These are phyloP conservation scores for Periglandula ipomoeae DNA, from an alignment of 2,329 filamentous ascomycete genomes.

Conservation along the genomic window DNA sequence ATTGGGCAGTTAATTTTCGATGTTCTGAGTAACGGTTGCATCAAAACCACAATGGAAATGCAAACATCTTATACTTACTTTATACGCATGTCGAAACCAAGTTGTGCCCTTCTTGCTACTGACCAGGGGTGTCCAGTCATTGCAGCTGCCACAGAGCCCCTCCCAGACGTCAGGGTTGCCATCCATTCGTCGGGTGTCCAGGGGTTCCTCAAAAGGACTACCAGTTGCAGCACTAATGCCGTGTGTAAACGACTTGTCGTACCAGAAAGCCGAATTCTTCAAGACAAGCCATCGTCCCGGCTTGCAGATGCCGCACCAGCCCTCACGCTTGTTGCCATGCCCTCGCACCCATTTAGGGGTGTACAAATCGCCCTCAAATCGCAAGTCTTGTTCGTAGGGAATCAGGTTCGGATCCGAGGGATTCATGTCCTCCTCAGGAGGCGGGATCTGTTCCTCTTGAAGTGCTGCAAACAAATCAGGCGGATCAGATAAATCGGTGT, in stretches of 20 bases:
- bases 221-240: conserved; percentile 78
- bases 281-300: conserved; percentile 77
- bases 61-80: conserved; percentile 43
- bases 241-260: conserved; percentile 85
- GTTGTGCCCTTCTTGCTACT: conserved; percentile 88
- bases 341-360: conserved; percentile 78
- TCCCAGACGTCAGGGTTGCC: conserved; percentile 77
- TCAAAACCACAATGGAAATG: neutral
- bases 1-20: neutral
- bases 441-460: conserved; percentile 62
- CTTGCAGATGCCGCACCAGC: conserved; percentile 85
- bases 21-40: conserved; percentile 5
- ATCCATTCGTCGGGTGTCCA: conserved; percentile 66
- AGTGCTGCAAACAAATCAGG: conserved; percentile 70
- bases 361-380: conserved; percentile 75
- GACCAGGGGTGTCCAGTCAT: conserved; percentile 71
- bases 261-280: conserved; percentile 90
- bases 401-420: conserved; percentile 65
- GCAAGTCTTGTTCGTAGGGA: conserved; percentile 68
- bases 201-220: conserved; percentile 66
- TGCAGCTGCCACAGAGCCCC: conserved; percentile 67
- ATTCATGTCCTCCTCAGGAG: conserved; percentile 74
- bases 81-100: conserved; percentile 85
- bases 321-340: conserved; percentile 78
- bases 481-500: conserved; percentile 63